Evolutionary conservation across 306 rosid species (phyloP).

Genomic region (Erythrophleum fordii): DNA sequence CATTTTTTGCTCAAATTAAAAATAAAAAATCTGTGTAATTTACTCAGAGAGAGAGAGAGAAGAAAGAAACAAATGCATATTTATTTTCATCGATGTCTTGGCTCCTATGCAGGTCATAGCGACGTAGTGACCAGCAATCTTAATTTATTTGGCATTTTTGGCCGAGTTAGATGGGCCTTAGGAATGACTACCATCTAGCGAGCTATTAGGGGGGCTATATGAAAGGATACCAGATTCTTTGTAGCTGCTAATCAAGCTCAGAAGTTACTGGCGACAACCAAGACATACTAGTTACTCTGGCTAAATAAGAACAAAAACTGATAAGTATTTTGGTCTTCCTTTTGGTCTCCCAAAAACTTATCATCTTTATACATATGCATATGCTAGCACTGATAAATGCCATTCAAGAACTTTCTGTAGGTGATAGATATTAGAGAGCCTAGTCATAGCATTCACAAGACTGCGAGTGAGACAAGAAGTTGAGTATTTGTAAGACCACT

Average conservation of each 20-base stretch:
- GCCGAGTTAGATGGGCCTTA: neutral
- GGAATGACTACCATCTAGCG: neutral
- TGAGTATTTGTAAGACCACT: neutral
- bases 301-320: neutral
- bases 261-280: neutral
- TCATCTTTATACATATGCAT: neutral
- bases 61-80: no score
- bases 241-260: neutral
- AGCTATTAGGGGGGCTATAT: neutral
- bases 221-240: neutral
- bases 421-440: neutral
- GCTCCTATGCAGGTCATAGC: neutral
- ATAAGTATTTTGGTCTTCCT: neutral
- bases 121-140: slow-evolving; percentile 5
- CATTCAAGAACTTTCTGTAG: neutral
- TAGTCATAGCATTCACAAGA: slow-evolving; percentile 4
- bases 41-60: neutral
- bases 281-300: neutral
- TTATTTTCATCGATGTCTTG: neutral
- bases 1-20: no score
- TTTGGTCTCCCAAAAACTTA: neutral
- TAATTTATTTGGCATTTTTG: slow-evolving; percentile 4
- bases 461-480: slow-evolving; percentile 14
- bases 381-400: slow-evolving; percentile 12
- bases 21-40: no score